A percentile compares a stretch with the other conserved stretches of the same genome.
phyloP scores from a whole-genome alignment of 2,329 filamentous ascomycete species.

The Sporothrix brasiliensis region DNA sequence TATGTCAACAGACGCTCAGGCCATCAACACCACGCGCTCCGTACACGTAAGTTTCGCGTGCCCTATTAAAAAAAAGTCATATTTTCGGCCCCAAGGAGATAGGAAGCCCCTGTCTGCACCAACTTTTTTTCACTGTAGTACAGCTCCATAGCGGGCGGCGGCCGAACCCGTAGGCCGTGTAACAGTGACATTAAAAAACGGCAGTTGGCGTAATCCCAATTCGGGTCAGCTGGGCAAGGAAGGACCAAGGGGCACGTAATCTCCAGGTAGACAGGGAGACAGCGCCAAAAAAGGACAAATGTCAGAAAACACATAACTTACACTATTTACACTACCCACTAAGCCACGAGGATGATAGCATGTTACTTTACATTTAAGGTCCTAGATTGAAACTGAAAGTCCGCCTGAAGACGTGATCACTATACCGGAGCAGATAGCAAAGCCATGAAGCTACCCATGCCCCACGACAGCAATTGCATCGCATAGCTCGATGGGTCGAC shows the following conservation, averaged over 20 bases:
- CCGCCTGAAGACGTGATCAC: conserved; percentile 39
- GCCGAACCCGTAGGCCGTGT: conserved; percentile 41
- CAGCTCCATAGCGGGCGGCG: conserved; percentile 40
- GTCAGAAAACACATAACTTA: conserved; percentile 22
- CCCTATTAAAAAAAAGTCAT: too few species aligned
- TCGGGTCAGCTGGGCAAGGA: too few species aligned
- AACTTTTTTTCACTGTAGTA: conserved; percentile 39
- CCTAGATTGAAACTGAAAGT: conserved; percentile 43
- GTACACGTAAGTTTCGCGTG: too few species aligned
- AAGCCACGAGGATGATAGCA: conserved; percentile 42
- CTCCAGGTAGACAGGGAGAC: too few species aligned
- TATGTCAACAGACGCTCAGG: too few species aligned
- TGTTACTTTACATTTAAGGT: conserved; percentile 44
- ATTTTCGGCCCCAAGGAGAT: conserved; percentile 31
- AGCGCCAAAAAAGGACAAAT: background rate
- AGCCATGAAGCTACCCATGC: conserved; percentile 41
- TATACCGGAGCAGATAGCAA: conserved; percentile 39
- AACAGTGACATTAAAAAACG: conserved; percentile 34
- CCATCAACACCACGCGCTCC: too few species aligned
- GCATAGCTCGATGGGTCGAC: conserved; percentile 39
- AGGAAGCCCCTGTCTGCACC: conserved; percentile 40
- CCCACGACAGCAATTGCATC: conserved; percentile 43
- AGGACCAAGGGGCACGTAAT: too few species aligned
- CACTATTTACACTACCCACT: conserved; percentile 42
- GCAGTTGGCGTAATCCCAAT: too few species aligned